Conservation (phyloP, 495 filamentous ascomycete genomes). For the Sphaerosporella brunnea region DNA sequence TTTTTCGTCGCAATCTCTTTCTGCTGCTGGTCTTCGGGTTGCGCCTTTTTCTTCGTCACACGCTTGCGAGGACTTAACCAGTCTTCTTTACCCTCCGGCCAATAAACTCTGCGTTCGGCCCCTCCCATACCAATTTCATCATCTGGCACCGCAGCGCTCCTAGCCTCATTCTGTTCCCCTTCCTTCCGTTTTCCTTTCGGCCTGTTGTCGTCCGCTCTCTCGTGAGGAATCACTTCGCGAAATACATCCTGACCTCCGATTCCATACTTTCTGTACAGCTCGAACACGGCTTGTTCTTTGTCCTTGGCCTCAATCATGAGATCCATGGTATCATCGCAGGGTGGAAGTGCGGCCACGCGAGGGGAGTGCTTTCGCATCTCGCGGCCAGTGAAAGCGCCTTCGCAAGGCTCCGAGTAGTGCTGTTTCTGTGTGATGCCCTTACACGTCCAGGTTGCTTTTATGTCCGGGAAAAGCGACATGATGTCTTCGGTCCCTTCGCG, state of each 20-base stretch:
- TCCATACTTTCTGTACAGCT: conserved; percentile 74
- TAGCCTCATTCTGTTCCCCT: conserved; percentile 30
- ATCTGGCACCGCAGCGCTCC: conserved; percentile 38
- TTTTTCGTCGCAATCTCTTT: no score
- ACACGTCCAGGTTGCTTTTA: conserved; percentile 65
- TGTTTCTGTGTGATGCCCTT: conserved; percentile 88
- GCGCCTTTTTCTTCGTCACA: conserved; percentile 39
- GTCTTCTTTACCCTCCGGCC: conserved; percentile 76
- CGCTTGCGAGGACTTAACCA: conserved; percentile 72
- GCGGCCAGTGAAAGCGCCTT: conserved; percentile 52
- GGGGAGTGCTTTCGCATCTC: conserved; percentile 72
- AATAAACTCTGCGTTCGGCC: conserved; percentile 70
- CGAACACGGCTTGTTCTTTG: conserved; percentile 93
- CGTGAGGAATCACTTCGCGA: conserved; percentile 62
- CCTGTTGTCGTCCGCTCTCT: conserved; percentile 57
- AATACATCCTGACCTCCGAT: conserved; percentile 53
- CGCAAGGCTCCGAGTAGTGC: conserved; percentile 77
- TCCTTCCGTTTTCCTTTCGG: conserved; percentile 17
- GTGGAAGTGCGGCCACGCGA: conserved; percentile 58
- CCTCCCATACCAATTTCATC: conserved; percentile 80
- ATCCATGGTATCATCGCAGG: conserved; percentile 67
- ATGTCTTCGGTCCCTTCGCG: conserved; percentile 82
- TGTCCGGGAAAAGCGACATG: conserved; percentile 48
- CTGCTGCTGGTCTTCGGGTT: no score
- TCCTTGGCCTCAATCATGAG: conserved; percentile 98